phyloP scores from a whole-genome alignment of 257 asterid species.

The Asclepias syriaca region DNA sequence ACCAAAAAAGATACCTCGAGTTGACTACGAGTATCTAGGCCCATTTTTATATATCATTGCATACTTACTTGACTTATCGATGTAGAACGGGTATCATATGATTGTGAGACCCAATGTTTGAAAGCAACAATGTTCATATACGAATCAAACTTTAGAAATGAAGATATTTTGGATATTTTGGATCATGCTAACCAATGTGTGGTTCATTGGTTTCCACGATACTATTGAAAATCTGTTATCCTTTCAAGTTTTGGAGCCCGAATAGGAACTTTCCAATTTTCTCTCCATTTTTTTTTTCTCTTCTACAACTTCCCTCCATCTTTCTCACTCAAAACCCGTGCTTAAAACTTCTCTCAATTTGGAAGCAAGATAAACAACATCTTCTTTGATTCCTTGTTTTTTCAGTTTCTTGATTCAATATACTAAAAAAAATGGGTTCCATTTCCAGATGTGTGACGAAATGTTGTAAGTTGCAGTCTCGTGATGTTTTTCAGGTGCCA shows the following conservation, averaged over 20 bases:
- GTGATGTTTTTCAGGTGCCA: conserved; percentile 18
- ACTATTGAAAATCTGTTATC: conserved; percentile 3
- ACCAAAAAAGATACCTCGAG: no score
- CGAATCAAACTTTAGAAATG: no score
- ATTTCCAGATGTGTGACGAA: conserved; percentile 35
- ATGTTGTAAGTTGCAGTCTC: conserved; percentile 26
- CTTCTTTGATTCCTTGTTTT: background rate
- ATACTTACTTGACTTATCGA: no score
- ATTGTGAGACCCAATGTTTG: no score
- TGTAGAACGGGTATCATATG: no score
- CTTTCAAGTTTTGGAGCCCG: conserved; percentile 6
- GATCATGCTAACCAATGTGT: conserved; percentile 12
- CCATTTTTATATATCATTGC: no score
- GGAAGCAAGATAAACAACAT: background rate
- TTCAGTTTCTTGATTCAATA: background rate
- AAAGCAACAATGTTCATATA: no score
- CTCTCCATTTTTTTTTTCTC: background rate
- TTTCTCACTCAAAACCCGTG: conserved; percentile 14
- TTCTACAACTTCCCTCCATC: conserved; percentile 6
- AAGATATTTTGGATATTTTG: no score
- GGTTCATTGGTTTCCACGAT: conserved; percentile 31
- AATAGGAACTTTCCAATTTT: background rate
- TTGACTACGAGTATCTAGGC: no score
- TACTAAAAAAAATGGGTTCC: conserved; percentile 26
- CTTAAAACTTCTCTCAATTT: background rate